phyloP scores from a whole-genome alignment of 352 stramenopile species.

The Stramenopiles sp. region DNA sequence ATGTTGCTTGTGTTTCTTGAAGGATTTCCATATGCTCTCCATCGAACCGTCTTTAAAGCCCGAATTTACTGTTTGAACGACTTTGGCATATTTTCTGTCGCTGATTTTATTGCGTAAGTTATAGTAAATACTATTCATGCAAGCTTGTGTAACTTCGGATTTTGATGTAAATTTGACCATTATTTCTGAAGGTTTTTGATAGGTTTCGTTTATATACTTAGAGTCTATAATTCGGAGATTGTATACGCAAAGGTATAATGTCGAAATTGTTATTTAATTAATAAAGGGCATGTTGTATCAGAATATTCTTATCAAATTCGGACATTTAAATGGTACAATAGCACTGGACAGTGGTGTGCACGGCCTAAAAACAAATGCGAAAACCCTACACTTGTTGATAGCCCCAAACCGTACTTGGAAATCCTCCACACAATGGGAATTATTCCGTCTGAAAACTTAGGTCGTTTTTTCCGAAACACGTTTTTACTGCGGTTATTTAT shows the following conservation, averaged over 20 bases:
- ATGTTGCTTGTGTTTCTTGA: neutral
- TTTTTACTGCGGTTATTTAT: too few relatives aligned
- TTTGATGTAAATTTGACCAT: neutral
- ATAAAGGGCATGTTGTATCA: neutral
- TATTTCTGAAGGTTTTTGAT: neutral
- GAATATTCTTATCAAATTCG: slow-evolving; percentile 10
- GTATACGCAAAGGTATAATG: neutral
- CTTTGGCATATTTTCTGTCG: neutral
- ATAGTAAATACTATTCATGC: neutral
- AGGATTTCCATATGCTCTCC: neutral
- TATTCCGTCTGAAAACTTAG: too few relatives aligned
- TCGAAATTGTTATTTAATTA: slow-evolving; percentile 11
- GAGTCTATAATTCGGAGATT: slow-evolving; percentile 8
- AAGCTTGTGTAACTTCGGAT: neutral
- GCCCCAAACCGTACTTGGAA: too few relatives aligned
- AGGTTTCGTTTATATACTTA: slow-evolving; percentile 8
- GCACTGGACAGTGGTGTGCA: too few relatives aligned
- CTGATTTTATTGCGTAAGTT: neutral
- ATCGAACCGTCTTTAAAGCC: neutral
- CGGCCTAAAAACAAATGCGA: too few relatives aligned
- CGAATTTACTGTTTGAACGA: neutral
- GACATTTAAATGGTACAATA: neutral
- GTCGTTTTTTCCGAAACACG: too few relatives aligned
- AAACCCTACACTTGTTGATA: too few relatives aligned
- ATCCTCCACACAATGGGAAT: too few relatives aligned